These are phyloP conservation scores for Globisporangium takayamanum DNA, from an alignment of 352 stramenopile genomes.

Conservation along the genomic window DNA sequence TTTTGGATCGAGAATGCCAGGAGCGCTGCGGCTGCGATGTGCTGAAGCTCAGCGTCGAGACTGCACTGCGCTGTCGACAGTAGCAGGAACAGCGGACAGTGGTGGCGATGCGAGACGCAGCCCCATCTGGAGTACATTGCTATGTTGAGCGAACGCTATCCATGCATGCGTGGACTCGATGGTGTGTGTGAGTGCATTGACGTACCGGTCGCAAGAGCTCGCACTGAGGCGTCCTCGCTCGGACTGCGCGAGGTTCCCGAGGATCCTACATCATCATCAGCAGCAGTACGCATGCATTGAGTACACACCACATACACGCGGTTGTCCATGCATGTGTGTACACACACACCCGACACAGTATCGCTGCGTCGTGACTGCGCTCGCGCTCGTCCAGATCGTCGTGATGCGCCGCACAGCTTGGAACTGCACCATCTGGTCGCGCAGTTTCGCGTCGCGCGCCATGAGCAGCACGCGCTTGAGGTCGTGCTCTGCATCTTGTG, in stretches of 20 bases:
- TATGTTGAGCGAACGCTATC: neutral
- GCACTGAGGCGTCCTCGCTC: conserved; percentile 47
- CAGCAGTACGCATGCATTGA: neutral
- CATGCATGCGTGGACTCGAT: too few relatives aligned
- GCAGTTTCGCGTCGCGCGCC: conserved; percentile 34
- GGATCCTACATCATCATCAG: conserved; percentile 27
- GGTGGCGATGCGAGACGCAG: conserved; percentile 65
- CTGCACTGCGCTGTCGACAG: conserved; percentile 25
- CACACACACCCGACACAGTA: conserved; percentile 25
- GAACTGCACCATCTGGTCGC: conserved; percentile 52
- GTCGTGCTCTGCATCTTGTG: conserved; percentile 39
- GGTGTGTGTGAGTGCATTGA: too few relatives aligned
- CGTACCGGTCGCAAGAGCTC: conserved; percentile 54
- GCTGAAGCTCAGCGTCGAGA: conserved; percentile 24
- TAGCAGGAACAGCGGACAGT: conserved; percentile 56
- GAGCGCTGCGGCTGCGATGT: conserved; percentile 42
- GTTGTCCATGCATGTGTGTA: neutral
- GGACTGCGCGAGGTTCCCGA: conserved; percentile 51
- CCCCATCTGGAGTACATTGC: conserved; percentile 30
- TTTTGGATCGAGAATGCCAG: conserved; percentile 64
- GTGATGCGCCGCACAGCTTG: conserved; percentile 48
- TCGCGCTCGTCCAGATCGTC: conserved; percentile 23
- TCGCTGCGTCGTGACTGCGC: conserved; percentile 18
- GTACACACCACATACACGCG: neutral
- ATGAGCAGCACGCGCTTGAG: conserved; percentile 49